Conservation (phyloP, 192 early-diverging fungal genomes). For the Coemansia sp. region DNA sequence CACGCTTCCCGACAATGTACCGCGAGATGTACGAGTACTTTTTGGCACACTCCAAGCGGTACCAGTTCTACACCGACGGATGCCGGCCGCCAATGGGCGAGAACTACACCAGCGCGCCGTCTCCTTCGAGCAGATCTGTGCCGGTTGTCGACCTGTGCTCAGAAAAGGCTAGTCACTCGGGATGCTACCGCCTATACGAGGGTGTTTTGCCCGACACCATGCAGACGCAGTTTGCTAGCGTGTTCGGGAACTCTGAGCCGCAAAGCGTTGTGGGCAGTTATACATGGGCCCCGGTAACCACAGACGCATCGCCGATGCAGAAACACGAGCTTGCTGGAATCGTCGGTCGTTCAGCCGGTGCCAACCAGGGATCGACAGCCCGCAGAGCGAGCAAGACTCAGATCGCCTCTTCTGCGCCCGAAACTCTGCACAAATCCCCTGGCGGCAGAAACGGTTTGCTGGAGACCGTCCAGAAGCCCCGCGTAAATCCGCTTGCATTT, state of each 20-base stretch:
- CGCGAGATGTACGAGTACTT: slow-evolving; percentile 55
- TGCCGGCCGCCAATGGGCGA: slow-evolving; percentile 26
- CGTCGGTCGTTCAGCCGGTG: not conserved
- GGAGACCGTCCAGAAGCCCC: not conserved
- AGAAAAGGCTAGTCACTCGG: slow-evolving; percentile 34
- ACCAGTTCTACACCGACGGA: slow-evolving; percentile 44
- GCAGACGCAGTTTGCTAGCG: slow-evolving; percentile 9
- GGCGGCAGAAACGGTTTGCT: slow-evolving; percentile 8
- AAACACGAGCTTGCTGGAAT: slow-evolving; percentile 7
- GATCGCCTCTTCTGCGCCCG: slow-evolving; percentile 47
- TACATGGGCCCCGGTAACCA: slow-evolving; percentile 18
- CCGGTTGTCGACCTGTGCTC: slow-evolving; percentile 22
- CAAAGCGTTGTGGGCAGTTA: slow-evolving; percentile 26
- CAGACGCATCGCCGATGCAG: slow-evolving; percentile 14
- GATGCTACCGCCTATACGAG: slow-evolving; percentile 55
- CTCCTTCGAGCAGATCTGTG: slow-evolving; percentile 8
- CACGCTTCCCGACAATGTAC: slow-evolving; percentile 36
- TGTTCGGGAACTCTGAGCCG: slow-evolving; percentile 15
- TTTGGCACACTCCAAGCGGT: slow-evolving; percentile 40
- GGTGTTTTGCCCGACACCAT: slow-evolving; percentile 21
- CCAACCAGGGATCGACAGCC: not conserved
- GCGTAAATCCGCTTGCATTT: slow-evolving; percentile 13
- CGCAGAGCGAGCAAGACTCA: not conserved
- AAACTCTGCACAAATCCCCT: slow-evolving; percentile 27
- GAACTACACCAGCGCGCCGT: not conserved